Percentiles rank a stretch among this genome's conserved stretches.
Conservation (phyloP, 2,329 filamentous ascomycete species). For the Diaporthe humulicola region DNA sequence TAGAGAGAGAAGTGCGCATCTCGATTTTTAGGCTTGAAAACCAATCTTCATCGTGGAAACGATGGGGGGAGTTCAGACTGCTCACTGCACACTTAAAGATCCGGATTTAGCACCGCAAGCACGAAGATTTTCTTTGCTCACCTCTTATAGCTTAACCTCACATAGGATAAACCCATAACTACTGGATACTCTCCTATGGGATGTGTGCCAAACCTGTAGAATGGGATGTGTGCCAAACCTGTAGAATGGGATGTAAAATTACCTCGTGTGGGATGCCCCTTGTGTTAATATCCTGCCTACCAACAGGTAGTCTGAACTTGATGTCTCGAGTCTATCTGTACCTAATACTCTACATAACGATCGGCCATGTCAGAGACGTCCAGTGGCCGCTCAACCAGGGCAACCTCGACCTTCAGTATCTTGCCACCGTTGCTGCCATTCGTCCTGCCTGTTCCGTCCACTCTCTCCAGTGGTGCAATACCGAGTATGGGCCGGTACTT, state of each 20-base stretch:
- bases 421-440: constrained; percentile 37
- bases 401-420: constrained; percentile 75
- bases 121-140: neutral
- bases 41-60: neutral
- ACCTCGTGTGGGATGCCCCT: neutral
- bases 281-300: neutral
- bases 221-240: neutral
- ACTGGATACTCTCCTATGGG: neutral
- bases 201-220: neutral
- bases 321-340: neutral
- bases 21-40: neutral
- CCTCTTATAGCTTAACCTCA: neutral
- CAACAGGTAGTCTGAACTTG: neutral
- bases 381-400: constrained; percentile 86
- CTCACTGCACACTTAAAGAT: neutral
- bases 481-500: constrained; percentile 96
- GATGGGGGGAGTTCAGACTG: neutral
- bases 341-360: neutral
- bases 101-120: neutral
- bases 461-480: constrained; percentile 61
- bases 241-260: too few relatives aligned
- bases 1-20: constrained; percentile 8
- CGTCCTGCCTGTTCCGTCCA: constrained; percentile 48
- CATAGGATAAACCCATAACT: too few relatives aligned
- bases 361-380: constrained; percentile 77